phyloP scores from a whole-genome alignment of 108 stramenopile species.

The Fragilaria crotonensis region DNA sequence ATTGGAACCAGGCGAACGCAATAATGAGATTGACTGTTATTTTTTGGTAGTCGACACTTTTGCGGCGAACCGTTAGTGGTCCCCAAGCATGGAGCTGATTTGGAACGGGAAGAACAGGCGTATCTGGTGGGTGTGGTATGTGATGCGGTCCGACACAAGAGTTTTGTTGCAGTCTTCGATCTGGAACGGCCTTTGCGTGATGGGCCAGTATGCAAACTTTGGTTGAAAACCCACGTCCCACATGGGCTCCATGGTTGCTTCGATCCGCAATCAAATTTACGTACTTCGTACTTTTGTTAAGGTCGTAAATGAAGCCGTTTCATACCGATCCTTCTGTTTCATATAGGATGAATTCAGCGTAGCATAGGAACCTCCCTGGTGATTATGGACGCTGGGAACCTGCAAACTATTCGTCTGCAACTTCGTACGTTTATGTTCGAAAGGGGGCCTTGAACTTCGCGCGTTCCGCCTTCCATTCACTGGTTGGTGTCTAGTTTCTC shows the following conservation, averaged over 20 bases:
- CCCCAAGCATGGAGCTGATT: conserved; percentile 33
- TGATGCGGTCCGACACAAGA: conserved; percentile 32
- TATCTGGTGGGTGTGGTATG: conserved; percentile 44
- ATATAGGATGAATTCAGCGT: no score
- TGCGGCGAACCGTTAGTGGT: conserved; percentile 43
- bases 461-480: no score
- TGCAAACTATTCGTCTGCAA: no score
- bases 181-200: conserved; percentile 35
- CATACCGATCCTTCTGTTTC: no score
- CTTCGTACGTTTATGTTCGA: no score
- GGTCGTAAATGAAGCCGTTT: no score
- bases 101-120: conserved; percentile 34
- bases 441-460: no score
- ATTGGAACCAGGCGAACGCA: conserved; percentile 24
- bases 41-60: conserved; percentile 45
- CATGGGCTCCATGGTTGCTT: conserved; percentile 63
- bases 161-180: conserved; percentile 42
- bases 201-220: conserved; percentile 41
- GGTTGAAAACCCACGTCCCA: conserved; percentile 35
- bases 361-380: no score
- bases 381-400: no score
- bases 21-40: conserved; percentile 37
- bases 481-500: no score
- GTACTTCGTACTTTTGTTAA: conserved; percentile 1
- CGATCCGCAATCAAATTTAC: not conserved